Evolutionary conservation across 441 rosid species (phyloP).

Genomic region (Jatropha podagrica): DNA sequence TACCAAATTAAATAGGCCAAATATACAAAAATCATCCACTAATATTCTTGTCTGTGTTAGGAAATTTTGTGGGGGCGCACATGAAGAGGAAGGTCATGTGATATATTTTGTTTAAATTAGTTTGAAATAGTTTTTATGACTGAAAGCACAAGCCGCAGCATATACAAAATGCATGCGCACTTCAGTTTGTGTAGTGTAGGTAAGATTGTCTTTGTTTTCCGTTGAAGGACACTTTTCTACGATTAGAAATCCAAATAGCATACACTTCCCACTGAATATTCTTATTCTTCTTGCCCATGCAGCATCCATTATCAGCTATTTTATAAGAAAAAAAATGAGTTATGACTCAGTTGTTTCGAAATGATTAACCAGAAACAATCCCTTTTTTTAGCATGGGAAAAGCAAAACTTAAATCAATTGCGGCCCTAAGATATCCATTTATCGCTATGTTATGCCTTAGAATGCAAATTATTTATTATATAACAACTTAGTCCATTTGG

Average conservation of each 20-base stretch:
- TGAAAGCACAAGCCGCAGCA: not conserved
- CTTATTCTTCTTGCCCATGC: not conserved
- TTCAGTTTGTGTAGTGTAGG: not conserved
- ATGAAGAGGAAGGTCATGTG: not conserved
- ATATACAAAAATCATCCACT: too few relatives aligned
- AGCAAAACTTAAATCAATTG: too few relatives aligned
- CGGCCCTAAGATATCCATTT: too few relatives aligned
- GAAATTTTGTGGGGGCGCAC: not conserved
- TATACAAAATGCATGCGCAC: constrained; percentile 3
- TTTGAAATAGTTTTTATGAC: not conserved
- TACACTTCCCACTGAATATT: not conserved
- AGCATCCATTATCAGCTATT: not conserved
- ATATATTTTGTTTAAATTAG: not conserved
- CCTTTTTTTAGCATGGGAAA: too few relatives aligned
- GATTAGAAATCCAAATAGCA: not conserved
- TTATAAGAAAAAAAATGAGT: too few relatives aligned
- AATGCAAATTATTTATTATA: too few relatives aligned
- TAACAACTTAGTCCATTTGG: not conserved
- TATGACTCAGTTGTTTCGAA: not conserved
- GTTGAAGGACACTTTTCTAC: not conserved
- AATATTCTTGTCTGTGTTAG: not conserved
- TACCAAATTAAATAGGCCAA: too few relatives aligned
- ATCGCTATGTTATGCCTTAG: not conserved
- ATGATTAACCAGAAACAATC: too few relatives aligned
- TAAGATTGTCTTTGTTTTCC: not conserved